Conservation (phyloP, 1,284 basidiomycete genomes). For the Xerocomus nothofagi region DNA sequence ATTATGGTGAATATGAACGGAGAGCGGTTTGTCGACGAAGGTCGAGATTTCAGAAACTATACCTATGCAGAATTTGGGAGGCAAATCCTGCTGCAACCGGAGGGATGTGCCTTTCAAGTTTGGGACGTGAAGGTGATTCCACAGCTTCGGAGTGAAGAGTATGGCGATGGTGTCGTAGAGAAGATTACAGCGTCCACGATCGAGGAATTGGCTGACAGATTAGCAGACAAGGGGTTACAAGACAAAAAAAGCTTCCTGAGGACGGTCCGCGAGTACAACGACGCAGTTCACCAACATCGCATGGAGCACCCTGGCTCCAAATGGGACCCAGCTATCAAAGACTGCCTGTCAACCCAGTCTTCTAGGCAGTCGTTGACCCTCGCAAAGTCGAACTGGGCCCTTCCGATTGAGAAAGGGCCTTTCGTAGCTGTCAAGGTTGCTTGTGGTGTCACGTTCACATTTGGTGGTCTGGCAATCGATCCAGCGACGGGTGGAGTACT, state of each 20-base stretch:
- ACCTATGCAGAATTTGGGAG: constrained; percentile 69
- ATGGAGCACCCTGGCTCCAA: constrained; percentile 35
- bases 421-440: constrained; percentile 66
- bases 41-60: constrained; percentile 68
- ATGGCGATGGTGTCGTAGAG: constrained; percentile 57
- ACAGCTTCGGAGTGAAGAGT: constrained; percentile 60
- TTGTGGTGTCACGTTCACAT: constrained; percentile 72
- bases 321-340: constrained; percentile 66
- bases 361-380: constrained; percentile 35
- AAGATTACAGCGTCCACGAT: constrained; percentile 50
- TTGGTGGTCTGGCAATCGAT: constrained; percentile 63
- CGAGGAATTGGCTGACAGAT: constrained; percentile 50
- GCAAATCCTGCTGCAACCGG: constrained; percentile 57
- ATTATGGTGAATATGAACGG: constrained; percentile 63
- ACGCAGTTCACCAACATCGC: constrained; percentile 42
- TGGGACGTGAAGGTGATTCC: constrained; percentile 50
- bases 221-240: constrained; percentile 47
- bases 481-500: constrained; percentile 53
- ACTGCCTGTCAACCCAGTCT: constrained; percentile 52
- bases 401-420: constrained; percentile 49
- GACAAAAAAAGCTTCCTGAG: constrained; percentile 43
- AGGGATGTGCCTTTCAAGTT: constrained; percentile 60
- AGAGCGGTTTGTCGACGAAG: constrained; percentile 66
- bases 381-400: constrained; percentile 62
- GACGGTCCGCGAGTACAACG: constrained; percentile 53